Conservation (phyloP, 805 yeast genomes). For the Nakazawaea populi region DNA sequence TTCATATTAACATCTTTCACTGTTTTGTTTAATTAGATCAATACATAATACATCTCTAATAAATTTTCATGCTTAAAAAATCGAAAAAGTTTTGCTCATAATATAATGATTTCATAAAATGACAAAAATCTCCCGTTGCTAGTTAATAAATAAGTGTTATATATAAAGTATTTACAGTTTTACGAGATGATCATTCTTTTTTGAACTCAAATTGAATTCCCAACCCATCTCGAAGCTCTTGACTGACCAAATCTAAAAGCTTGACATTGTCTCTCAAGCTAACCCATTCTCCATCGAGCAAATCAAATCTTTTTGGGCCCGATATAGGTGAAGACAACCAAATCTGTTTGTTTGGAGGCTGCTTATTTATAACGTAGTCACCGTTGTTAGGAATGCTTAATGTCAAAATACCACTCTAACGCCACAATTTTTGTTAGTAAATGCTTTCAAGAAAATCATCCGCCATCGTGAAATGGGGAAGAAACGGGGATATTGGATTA, state of each 20-base stretch:
- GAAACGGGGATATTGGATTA: too few species aligned
- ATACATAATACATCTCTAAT: neutral
- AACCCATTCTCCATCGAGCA: conserved; percentile 69
- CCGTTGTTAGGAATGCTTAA: conserved; percentile 67
- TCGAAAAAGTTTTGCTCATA: too few species aligned
- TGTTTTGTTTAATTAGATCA: neutral
- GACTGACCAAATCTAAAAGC: conserved; percentile 39
- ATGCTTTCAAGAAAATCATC: too few species aligned
- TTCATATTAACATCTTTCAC: too few species aligned
- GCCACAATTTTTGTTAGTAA: neutral
- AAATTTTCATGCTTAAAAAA: too few species aligned
- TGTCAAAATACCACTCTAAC: conserved; percentile 66
- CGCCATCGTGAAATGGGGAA: too few species aligned
- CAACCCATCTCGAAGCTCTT: conserved; percentile 37
- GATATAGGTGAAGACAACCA: conserved; percentile 94
- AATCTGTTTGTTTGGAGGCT: conserved; percentile 95
- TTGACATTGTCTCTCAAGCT: conserved; percentile 61
- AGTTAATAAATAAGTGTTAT: neutral
- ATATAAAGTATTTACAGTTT: too few species aligned
- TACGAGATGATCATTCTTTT: neutral
- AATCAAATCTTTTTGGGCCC: conserved; percentile 87
- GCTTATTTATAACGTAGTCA: conserved; percentile 89
- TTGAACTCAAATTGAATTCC: conserved; percentile 14
- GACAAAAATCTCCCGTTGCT: too few species aligned
- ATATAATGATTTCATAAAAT: too few species aligned